A percentile compares a stretch with the other conserved stretches of the same genome.
Evolutionary conservation across 1,139 yeast species (phyloP).

Genomic region (Meyerozyma guilliermondii): DNA sequence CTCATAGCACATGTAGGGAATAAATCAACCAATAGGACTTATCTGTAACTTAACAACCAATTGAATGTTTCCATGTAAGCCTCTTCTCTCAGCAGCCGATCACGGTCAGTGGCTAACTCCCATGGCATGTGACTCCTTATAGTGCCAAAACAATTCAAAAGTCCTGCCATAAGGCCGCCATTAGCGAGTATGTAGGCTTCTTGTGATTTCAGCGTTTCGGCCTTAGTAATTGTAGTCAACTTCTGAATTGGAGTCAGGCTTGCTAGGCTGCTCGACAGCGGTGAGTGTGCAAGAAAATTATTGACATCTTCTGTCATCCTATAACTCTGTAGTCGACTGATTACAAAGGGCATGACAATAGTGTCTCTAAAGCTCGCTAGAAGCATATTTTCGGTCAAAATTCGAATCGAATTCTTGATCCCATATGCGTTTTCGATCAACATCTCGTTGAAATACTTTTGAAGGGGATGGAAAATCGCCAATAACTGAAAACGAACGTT

Average conservation of each 20-base stretch:
- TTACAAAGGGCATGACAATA: slow-evolving; percentile 25
- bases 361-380: slow-evolving; percentile 29
- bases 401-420: slow-evolving; percentile 8
- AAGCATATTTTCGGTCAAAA: slow-evolving; percentile 27
- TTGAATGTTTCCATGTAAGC: slow-evolving; percentile 16
- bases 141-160: slow-evolving; percentile 21
- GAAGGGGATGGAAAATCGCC: slow-evolving; percentile 28
- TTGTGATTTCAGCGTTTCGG: slow-evolving; percentile 4
- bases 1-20: too few species aligned
- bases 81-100: slow-evolving; percentile 14
- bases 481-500: slow-evolving; percentile 25
- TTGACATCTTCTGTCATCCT: neutral
- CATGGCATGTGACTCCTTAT: slow-evolving; percentile 14
- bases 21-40: neutral
- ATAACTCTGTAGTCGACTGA: slow-evolving; percentile 11
- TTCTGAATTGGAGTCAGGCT: neutral
- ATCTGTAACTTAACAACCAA: slow-evolving; percentile 10
- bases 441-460: slow-evolving; percentile 17
- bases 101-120: slow-evolving; percentile 18
- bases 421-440: slow-evolving; percentile 9
- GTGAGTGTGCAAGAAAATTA: slow-evolving; percentile 1
- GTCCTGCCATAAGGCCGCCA: neutral
- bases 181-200: slow-evolving; percentile 8
- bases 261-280: slow-evolving; percentile 4
- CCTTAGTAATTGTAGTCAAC: slow-evolving; percentile 9